Evolutionary conservation across 495 filamentous ascomycete genomes (phyloP), one percentile per base, ranked within the genome.

Genomic region (Pyrenopolyporus hunteri): DNA sequence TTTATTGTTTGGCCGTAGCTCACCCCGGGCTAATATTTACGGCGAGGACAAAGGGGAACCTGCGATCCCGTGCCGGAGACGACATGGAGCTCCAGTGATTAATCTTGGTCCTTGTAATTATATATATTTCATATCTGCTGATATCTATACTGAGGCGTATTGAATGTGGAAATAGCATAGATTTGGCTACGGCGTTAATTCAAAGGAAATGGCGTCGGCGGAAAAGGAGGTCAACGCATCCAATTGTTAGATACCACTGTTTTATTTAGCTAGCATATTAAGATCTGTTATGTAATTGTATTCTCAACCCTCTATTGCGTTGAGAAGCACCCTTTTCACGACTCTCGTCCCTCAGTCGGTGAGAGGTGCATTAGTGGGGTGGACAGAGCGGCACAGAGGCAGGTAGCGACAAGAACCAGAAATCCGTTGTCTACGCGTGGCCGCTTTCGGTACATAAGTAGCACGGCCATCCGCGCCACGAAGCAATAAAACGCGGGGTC

Each of bases 361-460:
- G n/a, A n/a, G n/a, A n/a, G n/a, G n/a, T n/a, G n/a, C n/a, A n/a
- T n/a, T n/a, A n/a, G n/a, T n/a, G n/a, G n/a, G n/a, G 26, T 29
- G 28, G 22, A 48, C 26, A 35, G 14, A 3, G 61, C 45, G 9
- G 42, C 54, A 1, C 42, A 44, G 11, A 64, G 40, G 29, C 28
- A 42, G 9, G 50, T 48, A 4, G 51, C 44, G 9, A 57, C 63
- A 10, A 62, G 14, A 35, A 66, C 44, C 17, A 66, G 11, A 31
- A 66, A 57, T n/a, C 33, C 51, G 8, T 66, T 57, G 39, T 66
- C 63, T 10, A 61, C 43, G 7, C 16, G 28, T 33, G 62, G 45
- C 1, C 36, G 33, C 49, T 50, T 57, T 28, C 57, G 57, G 14
- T 61, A 62, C n/a, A 6, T 66, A 0, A 66, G 43, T 3, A 57